These are phyloP conservation scores for Cyclocybe cylindracea DNA, from an alignment of 768 basidiomycete genomes.

Conservation along the genomic window DNA sequence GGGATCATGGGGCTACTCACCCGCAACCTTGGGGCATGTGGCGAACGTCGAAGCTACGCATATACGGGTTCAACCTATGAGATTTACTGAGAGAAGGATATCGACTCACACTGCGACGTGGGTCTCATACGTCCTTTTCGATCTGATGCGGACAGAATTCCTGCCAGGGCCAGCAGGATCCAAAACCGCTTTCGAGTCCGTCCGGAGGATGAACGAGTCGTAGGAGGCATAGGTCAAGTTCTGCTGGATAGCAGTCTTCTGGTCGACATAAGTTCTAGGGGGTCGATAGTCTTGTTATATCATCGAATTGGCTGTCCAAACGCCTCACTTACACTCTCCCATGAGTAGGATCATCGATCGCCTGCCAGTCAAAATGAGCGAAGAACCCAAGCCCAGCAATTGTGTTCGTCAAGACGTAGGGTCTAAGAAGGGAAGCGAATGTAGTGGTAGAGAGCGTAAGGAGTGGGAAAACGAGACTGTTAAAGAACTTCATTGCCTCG, in stretches of 20 bases:
- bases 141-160: constrained; percentile 51
- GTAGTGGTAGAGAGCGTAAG: not conserved
- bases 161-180: constrained; percentile 45
- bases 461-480: no score
- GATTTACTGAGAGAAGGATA: not conserved
- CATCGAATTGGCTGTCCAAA: not conserved
- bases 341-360: constrained; percentile 55
- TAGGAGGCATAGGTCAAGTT: constrained; percentile 48
- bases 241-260: constrained; percentile 33
- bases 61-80: constrained; percentile 23
- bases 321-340: constrained; percentile 55
- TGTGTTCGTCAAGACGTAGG: constrained; percentile 31
- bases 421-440: not conserved
- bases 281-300: not conserved
- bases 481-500: no score
- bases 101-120: constrained; percentile 51
- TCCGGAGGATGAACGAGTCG: constrained; percentile 46
- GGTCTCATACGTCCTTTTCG: constrained; percentile 49
- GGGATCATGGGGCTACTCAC: constrained; percentile 25
- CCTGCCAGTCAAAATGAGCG: constrained; percentile 46
- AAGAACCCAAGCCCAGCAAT: constrained; percentile 47
- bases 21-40: constrained; percentile 63
- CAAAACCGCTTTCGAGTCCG: constrained; percentile 43
- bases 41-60: constrained; percentile 31
- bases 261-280: constrained; percentile 38